Evolutionary conservation across 805 yeast genomes (phyloP), one percentile per base, ranked within the genome.

Genomic region (Metschnikowia peoriensis): DNA sequence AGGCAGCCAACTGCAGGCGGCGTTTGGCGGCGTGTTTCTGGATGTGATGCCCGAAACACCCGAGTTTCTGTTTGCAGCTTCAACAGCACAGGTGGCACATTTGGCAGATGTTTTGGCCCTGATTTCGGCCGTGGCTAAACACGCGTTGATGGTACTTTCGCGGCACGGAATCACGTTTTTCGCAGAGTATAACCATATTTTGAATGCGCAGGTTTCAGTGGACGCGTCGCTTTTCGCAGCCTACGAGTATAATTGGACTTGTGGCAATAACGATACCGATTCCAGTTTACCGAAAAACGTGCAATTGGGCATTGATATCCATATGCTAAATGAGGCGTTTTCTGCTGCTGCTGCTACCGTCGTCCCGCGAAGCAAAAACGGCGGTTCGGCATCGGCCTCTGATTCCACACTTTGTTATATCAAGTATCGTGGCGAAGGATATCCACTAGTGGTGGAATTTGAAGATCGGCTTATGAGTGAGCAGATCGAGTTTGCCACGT

Each of bases 391-490:
- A n/a, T 28, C 43, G 9, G 17, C 7, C 7, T 12, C 40, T 6
- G 51, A 48, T 15, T 16, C 42, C 8, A 66, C 66, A 11, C 58
- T 64, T 11, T 75, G 79, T 61, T 71, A 65, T 53, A 51, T 75
- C 34, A 66, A 61, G 14, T 75, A 74, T 56, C 60, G 63, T 16
- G 77, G 77, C 8, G 70, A 65, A n/a, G 79, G 78, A 1, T 44
- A 51, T 8, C 77, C 78, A 1, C 61, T 75, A 8, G 64, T 71
- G 11, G 62, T 75, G 17, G 78, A 72, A 50, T 75, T 75, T 52
- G 78, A 75, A 56, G 78, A 75, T 56, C 57, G 61, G 37, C 57
- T 69, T 34, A 70, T 75, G 56, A 70, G 69, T 46, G 79, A 75
- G 51, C 70, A 68, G 53, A 64, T 75, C 46, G 79, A 75, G 57